Evolutionary conservation across 768 basidiomycete species (phyloP).

Genomic region (Suillus ampliporus): DNA sequence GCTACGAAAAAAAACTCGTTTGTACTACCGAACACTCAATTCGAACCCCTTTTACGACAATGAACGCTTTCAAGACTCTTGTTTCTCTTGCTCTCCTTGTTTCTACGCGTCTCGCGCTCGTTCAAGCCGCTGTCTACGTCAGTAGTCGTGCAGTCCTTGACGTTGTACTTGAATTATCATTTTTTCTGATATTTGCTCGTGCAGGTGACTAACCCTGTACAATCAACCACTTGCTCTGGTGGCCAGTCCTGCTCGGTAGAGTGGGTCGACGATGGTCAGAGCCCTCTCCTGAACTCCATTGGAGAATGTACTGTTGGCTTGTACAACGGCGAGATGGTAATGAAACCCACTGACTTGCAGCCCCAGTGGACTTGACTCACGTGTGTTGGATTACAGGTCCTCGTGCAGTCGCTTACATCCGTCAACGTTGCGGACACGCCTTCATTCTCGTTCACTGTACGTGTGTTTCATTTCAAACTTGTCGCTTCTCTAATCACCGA

Average conservation of each 20-base stretch:
- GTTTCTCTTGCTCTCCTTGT: slow-evolving; percentile 27
- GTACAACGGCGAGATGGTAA: slow-evolving; percentile 60
- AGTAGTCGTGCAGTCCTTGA: not conserved
- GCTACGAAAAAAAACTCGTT: not conserved
- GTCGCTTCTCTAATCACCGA: not conserved
- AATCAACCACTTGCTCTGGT: slow-evolving; percentile 52
- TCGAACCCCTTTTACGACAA: slow-evolving; percentile 20
- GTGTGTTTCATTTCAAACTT: slow-evolving; percentile 17
- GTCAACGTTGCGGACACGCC: slow-evolving; percentile 54
- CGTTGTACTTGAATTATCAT: not conserved
- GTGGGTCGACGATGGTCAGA: slow-evolving; percentile 68
- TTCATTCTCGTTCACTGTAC: slow-evolving; percentile 63
- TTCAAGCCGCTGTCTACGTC: slow-evolving; percentile 27
- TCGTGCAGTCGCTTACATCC: slow-evolving; percentile 61
- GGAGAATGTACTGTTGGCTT: slow-evolving; percentile 61
- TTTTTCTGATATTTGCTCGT: slow-evolving; percentile 1
- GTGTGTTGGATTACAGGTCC: slow-evolving; percentile 42
- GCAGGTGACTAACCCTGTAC: slow-evolving; percentile 55
- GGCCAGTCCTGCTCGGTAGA: slow-evolving; percentile 57
- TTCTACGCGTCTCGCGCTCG: slow-evolving; percentile 18
- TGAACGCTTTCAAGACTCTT: slow-evolving; percentile 19
- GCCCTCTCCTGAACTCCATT: slow-evolving; percentile 54
- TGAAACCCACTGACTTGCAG: slow-evolving; percentile 15
- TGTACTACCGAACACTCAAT: slow-evolving; percentile 6
- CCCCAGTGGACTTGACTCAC: slow-evolving; percentile 9